Evolutionary conservation across 2,329 filamentous ascomycete species (phyloP), one percentile per base, ranked within the genome.

Genomic region (Cladosporium sp.): DNA sequence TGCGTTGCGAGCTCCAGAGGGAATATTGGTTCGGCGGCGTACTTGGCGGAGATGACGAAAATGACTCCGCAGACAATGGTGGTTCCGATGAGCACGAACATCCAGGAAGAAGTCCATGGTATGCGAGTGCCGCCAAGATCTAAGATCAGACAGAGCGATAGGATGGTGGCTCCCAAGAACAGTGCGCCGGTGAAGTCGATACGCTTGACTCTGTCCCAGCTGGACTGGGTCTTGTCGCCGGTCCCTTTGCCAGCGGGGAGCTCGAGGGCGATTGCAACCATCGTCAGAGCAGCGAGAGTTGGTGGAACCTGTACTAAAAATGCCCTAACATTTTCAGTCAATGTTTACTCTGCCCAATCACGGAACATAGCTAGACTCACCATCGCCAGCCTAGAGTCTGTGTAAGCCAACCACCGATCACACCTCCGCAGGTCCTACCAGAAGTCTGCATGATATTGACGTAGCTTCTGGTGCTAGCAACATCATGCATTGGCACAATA

Each of bases 371-470:
- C 33, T 40, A 21, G 11, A 56, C 77, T 68, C 68, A 86, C 87
- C 87, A 89, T 75, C 88, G 79, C 88, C 88, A 91, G 18, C 88
- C 88, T 14, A 90, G 80, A 0, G 83, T 82, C 68, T 90, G 86
- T 1, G 86, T 84, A 1, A 90, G 74, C 71, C 81, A 85, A 2
- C 88, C 88, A 1, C 88, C 88, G 0, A 89, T 65, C 0, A 84
- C 82, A 1, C 84, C 84, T 35, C 85, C 85, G 26, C 82, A 75
- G 65, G 80, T 81, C 12, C 82, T 76, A 12, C 83, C 83, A 0
- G 81, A 78, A 0, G 83, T 85, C 67, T 80, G 79, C 18, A 80
- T 75, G 16, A 85, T 76, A 64, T 85, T 85, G 52, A 85, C 79
- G 72, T 85, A 85, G 31, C 81, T 79, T 53, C 84, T 74, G 76